phyloP scores from a whole-genome alignment of 345 rosid genomes.

The Schrenkiella parvula region DNA sequence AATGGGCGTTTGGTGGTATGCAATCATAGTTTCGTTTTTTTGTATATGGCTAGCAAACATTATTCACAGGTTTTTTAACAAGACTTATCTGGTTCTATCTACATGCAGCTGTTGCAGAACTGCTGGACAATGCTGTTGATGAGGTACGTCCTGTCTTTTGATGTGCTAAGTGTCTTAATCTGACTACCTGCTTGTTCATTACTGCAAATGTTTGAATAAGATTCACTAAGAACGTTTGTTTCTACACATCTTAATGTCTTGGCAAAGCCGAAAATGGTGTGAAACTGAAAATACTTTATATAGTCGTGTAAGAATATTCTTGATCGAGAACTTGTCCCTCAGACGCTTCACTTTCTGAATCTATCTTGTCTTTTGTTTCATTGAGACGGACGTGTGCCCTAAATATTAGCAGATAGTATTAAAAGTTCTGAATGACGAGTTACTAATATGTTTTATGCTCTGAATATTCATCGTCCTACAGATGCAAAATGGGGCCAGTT shows the following conservation, averaged over 20 bases:
- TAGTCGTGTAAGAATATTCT: neutral
- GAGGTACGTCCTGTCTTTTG: conserved; percentile 50
- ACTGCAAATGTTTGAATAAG: conserved; percentile 5
- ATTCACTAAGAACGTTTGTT: conserved; percentile 1
- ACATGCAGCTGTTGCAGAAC: conserved; percentile 83
- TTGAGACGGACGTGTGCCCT: conserved; percentile 12
- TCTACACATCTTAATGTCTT: neutral
- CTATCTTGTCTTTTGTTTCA: neutral
- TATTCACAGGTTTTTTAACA: conserved; percentile 9
- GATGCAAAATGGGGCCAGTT: conserved; percentile 98
- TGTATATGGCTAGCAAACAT: neutral
- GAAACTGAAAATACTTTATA: neutral
- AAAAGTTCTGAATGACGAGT: conserved; percentile 16
- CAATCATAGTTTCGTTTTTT: neutral
- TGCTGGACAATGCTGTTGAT: conserved; percentile 92
- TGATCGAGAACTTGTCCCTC: neutral
- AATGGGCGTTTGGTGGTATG: conserved; percentile 99
- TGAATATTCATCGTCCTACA: conserved; percentile 39
- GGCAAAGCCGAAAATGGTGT: neutral
- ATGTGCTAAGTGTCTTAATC: neutral
- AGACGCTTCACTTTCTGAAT: conserved; percentile 9
- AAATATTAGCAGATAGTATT: conserved; percentile 3
- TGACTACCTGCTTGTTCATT: conserved; percentile 14
- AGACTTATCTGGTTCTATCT: conserved; percentile 14
- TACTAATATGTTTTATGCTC: conserved; percentile 31